These are phyloP conservation scores for Porodaedalea pini DNA, from an alignment of 1,284 basidiomycete species.

Conservation along the genomic window DNA sequence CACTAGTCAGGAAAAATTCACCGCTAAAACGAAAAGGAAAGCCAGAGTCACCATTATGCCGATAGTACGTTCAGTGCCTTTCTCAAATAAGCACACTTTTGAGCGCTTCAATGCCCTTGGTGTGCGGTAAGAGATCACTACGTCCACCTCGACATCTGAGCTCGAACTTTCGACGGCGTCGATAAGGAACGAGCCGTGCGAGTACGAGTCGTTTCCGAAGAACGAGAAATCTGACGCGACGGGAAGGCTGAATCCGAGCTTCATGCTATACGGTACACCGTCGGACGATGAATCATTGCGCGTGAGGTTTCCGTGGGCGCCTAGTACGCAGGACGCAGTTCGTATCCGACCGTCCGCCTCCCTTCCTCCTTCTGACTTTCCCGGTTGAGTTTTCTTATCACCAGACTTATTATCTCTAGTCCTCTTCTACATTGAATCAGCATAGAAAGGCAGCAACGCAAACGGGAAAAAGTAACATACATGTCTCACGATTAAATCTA, in stretches of 20 bases:
- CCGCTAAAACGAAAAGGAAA: not conserved
- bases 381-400: not conserved
- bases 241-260: not conserved
- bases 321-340: not conserved
- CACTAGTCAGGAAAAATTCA: too few relatives aligned
- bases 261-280: not conserved
- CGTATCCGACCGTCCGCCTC: not conserved
- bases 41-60: slow-evolving; percentile 37
- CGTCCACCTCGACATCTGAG: slow-evolving; percentile 29
- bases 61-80: slow-evolving; percentile 34
- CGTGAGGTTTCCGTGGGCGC: not conserved
- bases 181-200: slow-evolving; percentile 29
- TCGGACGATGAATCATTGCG: not conserved
- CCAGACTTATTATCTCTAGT: too few relatives aligned
- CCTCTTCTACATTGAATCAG: too few relatives aligned
- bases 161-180: slow-evolving; percentile 26
- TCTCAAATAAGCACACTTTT: slow-evolving; percentile 35
- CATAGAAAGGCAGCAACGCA: too few relatives aligned
- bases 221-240: slow-evolving; percentile 25
- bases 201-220: slow-evolving; percentile 24
- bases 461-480: too few relatives aligned
- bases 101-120: slow-evolving; percentile 29
- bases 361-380: not conserved
- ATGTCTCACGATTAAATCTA: not conserved
- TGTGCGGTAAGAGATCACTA: slow-evolving; percentile 32